Base-by-base conservation (phyloP, 164 flowering plant species). In the Kalanchoe fedtschenkoi region DNA sequence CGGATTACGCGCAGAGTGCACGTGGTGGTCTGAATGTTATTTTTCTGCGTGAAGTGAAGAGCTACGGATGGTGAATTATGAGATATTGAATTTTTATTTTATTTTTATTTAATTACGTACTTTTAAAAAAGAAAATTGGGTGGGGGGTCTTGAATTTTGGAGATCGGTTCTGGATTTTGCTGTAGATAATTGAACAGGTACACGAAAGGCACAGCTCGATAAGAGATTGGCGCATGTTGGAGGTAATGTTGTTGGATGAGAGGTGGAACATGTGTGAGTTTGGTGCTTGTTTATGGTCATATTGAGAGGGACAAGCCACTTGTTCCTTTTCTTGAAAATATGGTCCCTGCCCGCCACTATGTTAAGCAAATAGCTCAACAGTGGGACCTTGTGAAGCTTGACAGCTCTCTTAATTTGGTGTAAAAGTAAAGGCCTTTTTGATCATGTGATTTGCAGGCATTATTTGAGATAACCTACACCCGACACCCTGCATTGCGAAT, bases 301-400 rank as follows among this genome's bases (percentile, higher is more conserved):
- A 34, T 21, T 58, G 38, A 32, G 26, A 37, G 24, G 61, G 41
- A 33, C 38, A 37, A 34, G 61, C 26, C 30, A 51, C 56, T 51
- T 58, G 61, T 16, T 37, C 24, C 65, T 66, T 41, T 53, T n/a
- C n/a, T n/a, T 65, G 16, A 24, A 34, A 38, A 58, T 33, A 71
- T 69, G 75, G 82, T 75, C 79, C 77, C 78, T 74, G 66, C 61
- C 77, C 71, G 73, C 64, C 66, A 61, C 47, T 47, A 44, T 53
- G 47, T 53, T 60, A 58, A 66, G 61, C 58, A 21, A 71, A 68
- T 72, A 69, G 64, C 73, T 64, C 32, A 42, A 39, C 19, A 14
- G 81, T 74, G 78, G 82, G 85, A 65, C 70, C 67, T 64, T 67
- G 66, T 56, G 63, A 78, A 75, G 79, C 66, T 75, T 67, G 70